Evolutionary conservation across 768 basidiomycete genomes (phyloP).

Genomic region (Amanita muscaria): DNA sequence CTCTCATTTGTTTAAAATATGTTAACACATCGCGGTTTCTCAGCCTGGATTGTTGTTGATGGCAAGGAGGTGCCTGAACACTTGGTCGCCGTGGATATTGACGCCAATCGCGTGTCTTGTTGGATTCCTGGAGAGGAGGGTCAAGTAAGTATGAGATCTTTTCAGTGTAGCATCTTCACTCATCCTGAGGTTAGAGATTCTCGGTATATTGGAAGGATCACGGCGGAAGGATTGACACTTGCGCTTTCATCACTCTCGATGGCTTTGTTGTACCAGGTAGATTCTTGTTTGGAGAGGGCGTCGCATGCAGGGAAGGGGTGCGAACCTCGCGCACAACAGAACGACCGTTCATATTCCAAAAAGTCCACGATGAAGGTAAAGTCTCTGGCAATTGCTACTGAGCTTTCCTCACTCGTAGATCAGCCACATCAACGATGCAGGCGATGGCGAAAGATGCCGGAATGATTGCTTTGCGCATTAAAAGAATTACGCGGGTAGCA

Average conservation of each 20-base stretch:
- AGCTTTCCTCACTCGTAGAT: background rate
- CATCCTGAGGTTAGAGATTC: conserved; percentile 34
- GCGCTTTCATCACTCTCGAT: conserved; percentile 56
- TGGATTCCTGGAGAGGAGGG: conserved; percentile 61
- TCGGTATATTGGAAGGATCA: conserved; percentile 58
- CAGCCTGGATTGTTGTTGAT: conserved; percentile 58
- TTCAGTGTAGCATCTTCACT: conserved; percentile 4
- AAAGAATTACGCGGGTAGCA: conserved; percentile 28
- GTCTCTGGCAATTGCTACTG: conserved; percentile 4
- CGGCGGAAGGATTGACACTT: conserved; percentile 43
- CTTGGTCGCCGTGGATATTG: conserved; percentile 39
- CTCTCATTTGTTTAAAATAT: conserved; percentile 18
- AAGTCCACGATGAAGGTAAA: conserved; percentile 31
- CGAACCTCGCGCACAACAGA: conserved; percentile 42
- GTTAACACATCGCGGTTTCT: conserved; percentile 53
- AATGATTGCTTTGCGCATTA: conserved; percentile 45
- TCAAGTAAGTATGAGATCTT: conserved; percentile 31
- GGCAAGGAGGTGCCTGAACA: conserved; percentile 45
- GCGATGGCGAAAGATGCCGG: conserved; percentile 33
- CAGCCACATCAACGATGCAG: conserved; percentile 5
- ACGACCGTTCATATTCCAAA: conserved; percentile 53
- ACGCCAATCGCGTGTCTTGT: conserved; percentile 43
- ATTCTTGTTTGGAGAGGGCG: conserved; percentile 50
- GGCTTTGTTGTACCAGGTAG: conserved; percentile 54
- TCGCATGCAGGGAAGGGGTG: conserved; percentile 43